phyloP scores from a whole-genome alignment of 2,329 filamentous ascomycete genomes.

The Tolypocladium ophioglossoides region DNA sequence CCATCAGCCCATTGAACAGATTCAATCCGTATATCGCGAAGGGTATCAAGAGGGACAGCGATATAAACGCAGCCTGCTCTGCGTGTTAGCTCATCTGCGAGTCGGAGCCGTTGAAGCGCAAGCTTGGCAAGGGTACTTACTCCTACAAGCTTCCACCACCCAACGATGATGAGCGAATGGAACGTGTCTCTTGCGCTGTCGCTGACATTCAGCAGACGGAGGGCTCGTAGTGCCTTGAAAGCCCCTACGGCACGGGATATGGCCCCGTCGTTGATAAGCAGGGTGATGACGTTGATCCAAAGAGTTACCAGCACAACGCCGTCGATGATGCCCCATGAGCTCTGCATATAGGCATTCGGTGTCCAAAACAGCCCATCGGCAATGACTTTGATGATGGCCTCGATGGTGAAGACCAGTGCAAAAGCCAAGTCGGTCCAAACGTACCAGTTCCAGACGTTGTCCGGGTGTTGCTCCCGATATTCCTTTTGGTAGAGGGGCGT shows the following conservation, averaged over 20 bases:
- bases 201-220: conserved; percentile 88
- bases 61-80: conserved; percentile 70
- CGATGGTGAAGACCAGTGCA: conserved; percentile 72
- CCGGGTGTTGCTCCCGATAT: conserved; percentile 56
- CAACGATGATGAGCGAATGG: conserved; percentile 88
- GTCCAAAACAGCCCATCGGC: conserved; percentile 96
- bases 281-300: conserved; percentile 87
- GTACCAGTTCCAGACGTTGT: conserved; percentile 74
- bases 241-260: conserved; percentile 88
- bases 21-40: conserved; percentile 96
- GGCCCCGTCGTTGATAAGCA: conserved; percentile 69
- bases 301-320: conserved; percentile 82
- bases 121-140: conserved; percentile 32
- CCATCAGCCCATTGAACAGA: conserved; percentile 75
- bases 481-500: conserved; percentile 90
- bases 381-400: conserved; percentile 84
- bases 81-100: conserved; percentile 5
- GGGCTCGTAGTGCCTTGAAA: conserved; percentile 89
- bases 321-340: conserved; percentile 95
- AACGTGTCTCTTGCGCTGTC: conserved; percentile 94
- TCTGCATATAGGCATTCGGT: conserved; percentile 92
- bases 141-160: conserved; percentile 87
- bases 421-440: conserved; percentile 90
- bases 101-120: no score
- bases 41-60: conserved; percentile 83